Conservation (phyloP, 2,329 filamentous ascomycete species). For the Monilinia aucupariae region DNA sequence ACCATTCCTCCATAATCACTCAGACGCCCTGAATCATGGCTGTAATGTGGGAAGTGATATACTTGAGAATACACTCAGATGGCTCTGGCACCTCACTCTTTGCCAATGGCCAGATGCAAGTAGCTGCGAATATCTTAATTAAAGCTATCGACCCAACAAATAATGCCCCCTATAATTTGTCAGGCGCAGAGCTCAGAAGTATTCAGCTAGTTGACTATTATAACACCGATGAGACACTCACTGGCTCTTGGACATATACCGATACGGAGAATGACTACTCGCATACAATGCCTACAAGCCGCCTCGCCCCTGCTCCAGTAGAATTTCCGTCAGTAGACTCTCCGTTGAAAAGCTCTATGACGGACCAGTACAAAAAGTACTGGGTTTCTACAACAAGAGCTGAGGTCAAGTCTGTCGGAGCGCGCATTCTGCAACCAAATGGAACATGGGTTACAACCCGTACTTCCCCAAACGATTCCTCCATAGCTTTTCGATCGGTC, state of each 20-base stretch:
- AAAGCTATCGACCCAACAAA: constrained; percentile 7
- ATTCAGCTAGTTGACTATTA: constrained; percentile 10
- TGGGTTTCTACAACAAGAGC: constrained; percentile 8
- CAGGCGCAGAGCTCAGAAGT: background rate
- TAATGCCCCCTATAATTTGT: background rate
- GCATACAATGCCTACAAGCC: background rate
- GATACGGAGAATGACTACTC: background rate
- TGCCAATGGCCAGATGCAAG: constrained; percentile 2
- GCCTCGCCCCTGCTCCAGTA: too few relatives aligned
- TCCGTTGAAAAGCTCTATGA: background rate
- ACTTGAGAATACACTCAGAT: background rate
- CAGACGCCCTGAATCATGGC: background rate
- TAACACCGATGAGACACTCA: background rate
- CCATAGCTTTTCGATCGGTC: background rate
- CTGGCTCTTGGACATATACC: background rate
- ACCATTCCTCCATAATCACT: background rate
- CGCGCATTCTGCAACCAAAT: constrained; percentile 1
- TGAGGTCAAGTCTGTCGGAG: background rate
- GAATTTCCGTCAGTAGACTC: background rate
- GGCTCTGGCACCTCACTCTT: background rate
- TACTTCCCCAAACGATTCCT: background rate
- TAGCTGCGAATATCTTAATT: constrained; percentile 1
- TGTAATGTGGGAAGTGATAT: constrained; percentile 7
- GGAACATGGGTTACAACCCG: background rate
- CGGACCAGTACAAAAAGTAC: background rate